A percentile compares a stretch with the other conserved stretches of the same genome.
These are phyloP conservation scores for Nakazawaea holstii DNA, from an alignment of 805 yeast genomes.

Conservation along the genomic window DNA sequence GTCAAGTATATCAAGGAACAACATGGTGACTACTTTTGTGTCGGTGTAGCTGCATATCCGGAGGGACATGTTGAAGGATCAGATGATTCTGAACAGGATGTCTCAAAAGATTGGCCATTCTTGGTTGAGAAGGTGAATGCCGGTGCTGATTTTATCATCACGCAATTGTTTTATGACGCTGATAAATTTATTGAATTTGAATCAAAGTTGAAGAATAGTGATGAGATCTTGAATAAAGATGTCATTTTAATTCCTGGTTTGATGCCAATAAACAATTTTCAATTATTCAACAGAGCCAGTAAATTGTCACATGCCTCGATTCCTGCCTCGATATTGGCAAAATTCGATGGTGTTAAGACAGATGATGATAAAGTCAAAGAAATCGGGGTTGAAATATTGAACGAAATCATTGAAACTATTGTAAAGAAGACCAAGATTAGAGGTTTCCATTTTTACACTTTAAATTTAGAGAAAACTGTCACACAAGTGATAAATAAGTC, in stretches of 20 bases:
- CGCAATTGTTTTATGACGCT: constrained; percentile 90
- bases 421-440: constrained; percentile 52
- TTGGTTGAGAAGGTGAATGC: constrained; percentile 83
- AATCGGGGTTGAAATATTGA: constrained; percentile 72
- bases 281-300: constrained; percentile 82
- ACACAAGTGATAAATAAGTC: constrained; percentile 76
- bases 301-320: constrained; percentile 82
- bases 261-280: constrained; percentile 86
- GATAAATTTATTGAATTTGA: constrained; percentile 69
- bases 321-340: constrained; percentile 48
- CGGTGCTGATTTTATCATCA: constrained; percentile 91
- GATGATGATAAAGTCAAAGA: constrained; percentile 80
- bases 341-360: constrained; percentile 52
- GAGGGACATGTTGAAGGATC: constrained; percentile 95
- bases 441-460: constrained; percentile 89
- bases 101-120: constrained; percentile 66
- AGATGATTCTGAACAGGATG: constrained; percentile 58
- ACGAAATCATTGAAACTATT: constrained; percentile 57
- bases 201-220: constrained; percentile 19
- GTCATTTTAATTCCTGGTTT: constrained; percentile 74
- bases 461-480: constrained; percentile 87
- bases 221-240: constrained; percentile 28
- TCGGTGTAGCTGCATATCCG: constrained; percentile 97
- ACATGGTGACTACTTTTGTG: constrained; percentile 78
- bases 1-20: constrained; percentile 69